phyloP scores from a whole-genome alignment of 306 rosid genomes.

The Ochetophila trinervis region DNA sequence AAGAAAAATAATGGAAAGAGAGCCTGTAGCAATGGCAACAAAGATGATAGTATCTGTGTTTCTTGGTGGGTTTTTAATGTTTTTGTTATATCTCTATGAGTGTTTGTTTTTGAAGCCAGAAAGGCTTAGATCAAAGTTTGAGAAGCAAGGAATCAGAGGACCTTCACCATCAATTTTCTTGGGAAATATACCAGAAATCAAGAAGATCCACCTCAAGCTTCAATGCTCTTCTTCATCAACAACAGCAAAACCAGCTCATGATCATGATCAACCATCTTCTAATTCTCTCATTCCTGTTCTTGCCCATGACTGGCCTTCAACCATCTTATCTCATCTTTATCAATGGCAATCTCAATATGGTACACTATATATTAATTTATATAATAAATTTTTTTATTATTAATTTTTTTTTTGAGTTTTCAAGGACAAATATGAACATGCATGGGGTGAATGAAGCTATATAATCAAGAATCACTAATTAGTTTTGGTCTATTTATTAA shows the following conservation, averaged over 20 bases:
- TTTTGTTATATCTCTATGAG: conserved; percentile 21
- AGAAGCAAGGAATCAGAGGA: conserved; percentile 62
- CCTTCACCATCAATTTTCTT: conserved; percentile 50
- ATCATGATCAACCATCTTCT: conserved; percentile 1
- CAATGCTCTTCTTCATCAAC: too few species aligned
- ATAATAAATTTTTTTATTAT: too few species aligned
- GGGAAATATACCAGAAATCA: conserved; percentile 60
- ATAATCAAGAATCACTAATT: too few species aligned
- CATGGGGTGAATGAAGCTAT: too few species aligned
- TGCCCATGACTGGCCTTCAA: conserved; percentile 47
- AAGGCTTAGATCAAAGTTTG: conserved; percentile 50
- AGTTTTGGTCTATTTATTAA: too few species aligned
- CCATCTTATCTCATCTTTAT: conserved; percentile 42
- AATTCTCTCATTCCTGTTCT: not conserved
- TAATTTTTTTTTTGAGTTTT: too few species aligned
- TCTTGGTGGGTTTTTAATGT: conserved; percentile 27
- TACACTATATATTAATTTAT: not conserved
- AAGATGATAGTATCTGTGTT: conserved; percentile 11
- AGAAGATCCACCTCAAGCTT: conserved; percentile 26
- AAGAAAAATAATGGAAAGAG: too few species aligned
- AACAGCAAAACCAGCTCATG: too few species aligned
- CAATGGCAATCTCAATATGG: conserved; percentile 58
- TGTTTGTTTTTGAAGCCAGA: conserved; percentile 38
- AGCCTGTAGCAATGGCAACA: too few species aligned
- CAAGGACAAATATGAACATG: too few species aligned